Percentiles rank a stretch among this genome's conserved stretches.
phyloP scores from a whole-genome alignment of 2,329 filamentous ascomycete species.

The Penicillium sp. region DNA sequence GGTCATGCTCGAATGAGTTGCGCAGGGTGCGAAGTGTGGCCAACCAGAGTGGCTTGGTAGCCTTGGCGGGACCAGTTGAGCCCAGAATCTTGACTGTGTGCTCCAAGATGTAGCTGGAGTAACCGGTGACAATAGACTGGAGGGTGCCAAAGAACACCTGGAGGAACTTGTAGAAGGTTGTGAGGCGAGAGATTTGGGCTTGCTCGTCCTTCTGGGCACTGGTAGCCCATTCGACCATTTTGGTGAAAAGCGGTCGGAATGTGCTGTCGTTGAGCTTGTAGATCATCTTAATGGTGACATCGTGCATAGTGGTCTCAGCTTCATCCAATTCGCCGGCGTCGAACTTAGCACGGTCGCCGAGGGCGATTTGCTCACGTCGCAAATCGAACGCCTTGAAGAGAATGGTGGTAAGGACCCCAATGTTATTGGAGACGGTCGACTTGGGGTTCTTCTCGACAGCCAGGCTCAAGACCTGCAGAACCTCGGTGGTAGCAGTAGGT shows the following conservation, averaged over 20 bases:
- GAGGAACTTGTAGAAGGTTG: constrained; percentile 80
- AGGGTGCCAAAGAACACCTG: constrained; percentile 78
- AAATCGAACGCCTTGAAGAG: constrained; percentile 56
- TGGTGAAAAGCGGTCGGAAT: constrained; percentile 87
- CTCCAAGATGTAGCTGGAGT: constrained; percentile 82
- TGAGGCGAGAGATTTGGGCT: constrained; percentile 64
- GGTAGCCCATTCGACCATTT: constrained; percentile 79
- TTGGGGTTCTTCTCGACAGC: constrained; percentile 79
- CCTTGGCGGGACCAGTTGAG: constrained; percentile 38
- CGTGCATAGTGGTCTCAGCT: constrained; percentile 67
- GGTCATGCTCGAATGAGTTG: constrained; percentile 81
- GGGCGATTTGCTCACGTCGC: constrained; percentile 41
- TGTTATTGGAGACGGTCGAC: constrained; percentile 73
- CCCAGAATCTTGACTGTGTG: constrained; percentile 66
- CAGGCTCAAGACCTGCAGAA: constrained; percentile 67
- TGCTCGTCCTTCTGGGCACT: constrained; percentile 61
- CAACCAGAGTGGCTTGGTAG: constrained; percentile 64
- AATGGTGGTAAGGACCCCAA: constrained; percentile 65
- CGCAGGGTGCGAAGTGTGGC: constrained; percentile 70
- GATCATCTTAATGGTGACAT: constrained; percentile 81
- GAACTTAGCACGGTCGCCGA: constrained; percentile 35
- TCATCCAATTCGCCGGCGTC: constrained; percentile 52
- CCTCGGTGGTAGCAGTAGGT: constrained; percentile 66
- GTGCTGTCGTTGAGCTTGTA: constrained; percentile 94
- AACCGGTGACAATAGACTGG: constrained; percentile 89